Evolutionary conservation across 2,329 filamentous ascomycete genomes (phyloP).

Genomic region (Didymella pinodella): DNA sequence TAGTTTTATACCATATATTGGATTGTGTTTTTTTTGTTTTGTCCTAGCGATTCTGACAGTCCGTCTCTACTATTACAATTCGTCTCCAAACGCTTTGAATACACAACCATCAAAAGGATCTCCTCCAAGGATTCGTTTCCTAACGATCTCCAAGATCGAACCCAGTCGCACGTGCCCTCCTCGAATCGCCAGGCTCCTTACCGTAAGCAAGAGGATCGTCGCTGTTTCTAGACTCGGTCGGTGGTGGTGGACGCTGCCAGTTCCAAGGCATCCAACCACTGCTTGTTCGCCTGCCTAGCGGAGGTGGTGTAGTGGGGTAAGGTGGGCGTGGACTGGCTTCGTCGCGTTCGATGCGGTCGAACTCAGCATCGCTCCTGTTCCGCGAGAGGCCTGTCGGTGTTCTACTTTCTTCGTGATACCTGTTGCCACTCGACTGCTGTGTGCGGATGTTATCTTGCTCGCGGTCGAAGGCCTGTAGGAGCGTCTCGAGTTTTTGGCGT

Average conservation of each 20-base stretch:
- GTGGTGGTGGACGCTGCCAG: conserved; percentile 48
- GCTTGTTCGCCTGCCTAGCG: conserved; percentile 42
- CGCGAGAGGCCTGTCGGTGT: conserved; percentile 65
- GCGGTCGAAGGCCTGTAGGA: conserved; percentile 79
- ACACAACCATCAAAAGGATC: conserved; percentile 10
- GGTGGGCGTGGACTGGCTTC: conserved; percentile 61
- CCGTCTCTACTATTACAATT: conserved; percentile 5
- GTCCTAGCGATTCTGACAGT: conserved; percentile 10
- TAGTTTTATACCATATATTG: conserved; percentile 8
- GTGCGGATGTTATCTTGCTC: conserved; percentile 71
- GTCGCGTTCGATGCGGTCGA: conserved; percentile 81
- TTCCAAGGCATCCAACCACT: conserved; percentile 61
- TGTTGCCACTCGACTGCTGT: conserved; percentile 53
- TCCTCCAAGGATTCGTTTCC: conserved; percentile 22
- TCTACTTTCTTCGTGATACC: conserved; percentile 52
- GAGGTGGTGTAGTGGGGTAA: conserved; percentile 46
- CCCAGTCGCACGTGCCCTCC: conserved; percentile 38
- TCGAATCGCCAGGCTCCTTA: conserved; percentile 34
- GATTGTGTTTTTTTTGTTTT: conserved; percentile 5
- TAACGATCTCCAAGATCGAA: conserved; percentile 48
- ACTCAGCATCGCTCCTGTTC: conserved; percentile 85
- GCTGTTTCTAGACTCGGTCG: conserved; percentile 21
- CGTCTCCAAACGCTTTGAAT: conserved; percentile 22
- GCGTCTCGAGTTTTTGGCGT: conserved; percentile 75
- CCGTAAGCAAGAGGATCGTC: conserved; percentile 49